phyloP scores from a whole-genome alignment of 768 basidiomycete genomes.

The Pisolithus tinctorius region DNA sequence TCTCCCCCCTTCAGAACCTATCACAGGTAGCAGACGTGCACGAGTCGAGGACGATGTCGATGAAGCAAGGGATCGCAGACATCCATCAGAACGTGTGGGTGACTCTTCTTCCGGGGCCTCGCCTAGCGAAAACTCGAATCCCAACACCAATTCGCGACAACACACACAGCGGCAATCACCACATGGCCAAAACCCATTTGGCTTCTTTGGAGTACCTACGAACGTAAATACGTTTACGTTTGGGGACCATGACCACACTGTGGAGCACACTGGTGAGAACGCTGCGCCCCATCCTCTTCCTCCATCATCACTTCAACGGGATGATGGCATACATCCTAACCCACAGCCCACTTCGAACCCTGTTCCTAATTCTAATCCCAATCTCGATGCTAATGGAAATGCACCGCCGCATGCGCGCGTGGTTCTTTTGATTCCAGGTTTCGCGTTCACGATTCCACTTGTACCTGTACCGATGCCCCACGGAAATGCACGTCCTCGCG shows the following conservation, averaged over 20 bases:
- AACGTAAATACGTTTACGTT: conserved; percentile 17
- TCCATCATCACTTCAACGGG: background rate
- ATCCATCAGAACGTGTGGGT: conserved; percentile 53
- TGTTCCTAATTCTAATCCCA: conserved; percentile 16
- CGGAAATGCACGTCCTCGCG: background rate
- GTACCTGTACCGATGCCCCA: conserved; percentile 9
- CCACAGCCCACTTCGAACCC: background rate
- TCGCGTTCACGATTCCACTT: conserved; percentile 32
- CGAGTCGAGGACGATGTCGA: conserved; percentile 60
- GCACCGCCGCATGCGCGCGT: conserved; percentile 9
- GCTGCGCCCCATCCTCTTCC: conserved; percentile 5
- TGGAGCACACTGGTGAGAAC: conserved; percentile 26
- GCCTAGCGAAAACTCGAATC: background rate
- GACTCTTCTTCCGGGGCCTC: conserved; percentile 16
- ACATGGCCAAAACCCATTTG: background rate
- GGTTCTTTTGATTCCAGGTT: conserved; percentile 22
- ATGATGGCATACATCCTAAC: background rate
- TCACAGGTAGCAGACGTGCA: conserved; percentile 38
- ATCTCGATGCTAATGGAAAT: background rate
- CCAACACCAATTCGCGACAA: background rate
- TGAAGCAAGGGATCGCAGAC: conserved; percentile 53
- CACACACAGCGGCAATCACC: background rate
- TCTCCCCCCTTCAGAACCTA: conserved; percentile 27
- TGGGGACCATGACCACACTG: conserved; percentile 9
- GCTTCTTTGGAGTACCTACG: conserved; percentile 11